Evolutionary conservation across 257 asterid species (phyloP).

Genomic region (Fraxinus pennsylvanica): DNA sequence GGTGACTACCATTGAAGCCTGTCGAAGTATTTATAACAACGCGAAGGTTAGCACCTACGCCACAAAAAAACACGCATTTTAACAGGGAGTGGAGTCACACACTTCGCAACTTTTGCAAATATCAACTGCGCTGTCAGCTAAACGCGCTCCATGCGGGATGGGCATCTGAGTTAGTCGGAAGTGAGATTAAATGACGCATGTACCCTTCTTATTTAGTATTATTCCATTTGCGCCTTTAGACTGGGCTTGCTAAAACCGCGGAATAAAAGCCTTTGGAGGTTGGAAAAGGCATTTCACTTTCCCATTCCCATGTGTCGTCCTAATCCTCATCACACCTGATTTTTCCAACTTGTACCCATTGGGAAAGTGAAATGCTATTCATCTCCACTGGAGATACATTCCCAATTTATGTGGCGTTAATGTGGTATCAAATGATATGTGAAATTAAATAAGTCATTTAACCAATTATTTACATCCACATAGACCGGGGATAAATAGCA

Average conservation of each 20-base stretch:
- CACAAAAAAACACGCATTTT: background rate
- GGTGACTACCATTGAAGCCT: background rate
- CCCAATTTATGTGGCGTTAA: too few species aligned
- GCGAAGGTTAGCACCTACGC: background rate
- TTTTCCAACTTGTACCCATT: background rate
- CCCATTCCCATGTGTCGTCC: background rate
- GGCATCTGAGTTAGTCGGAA: background rate
- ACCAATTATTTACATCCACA: too few species aligned
- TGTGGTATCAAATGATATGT: too few species aligned
- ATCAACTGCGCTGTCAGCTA: background rate
- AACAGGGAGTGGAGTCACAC: background rate
- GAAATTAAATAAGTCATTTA: too few species aligned
- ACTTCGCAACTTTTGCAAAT: background rate
- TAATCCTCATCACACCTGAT: background rate
- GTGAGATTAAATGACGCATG: background rate
- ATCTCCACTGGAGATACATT: too few species aligned
- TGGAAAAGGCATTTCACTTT: background rate
- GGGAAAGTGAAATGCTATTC: too few species aligned
- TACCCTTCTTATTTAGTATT: background rate
- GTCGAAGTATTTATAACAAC: background rate
- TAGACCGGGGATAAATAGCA: too few species aligned
- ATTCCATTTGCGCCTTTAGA: background rate
- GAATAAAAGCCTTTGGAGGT: background rate
- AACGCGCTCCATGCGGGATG: background rate
- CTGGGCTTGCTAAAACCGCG: background rate